phyloP scores from a whole-genome alignment of 164 flowering plant species.

The Dillenia suffruticosa region DNA sequence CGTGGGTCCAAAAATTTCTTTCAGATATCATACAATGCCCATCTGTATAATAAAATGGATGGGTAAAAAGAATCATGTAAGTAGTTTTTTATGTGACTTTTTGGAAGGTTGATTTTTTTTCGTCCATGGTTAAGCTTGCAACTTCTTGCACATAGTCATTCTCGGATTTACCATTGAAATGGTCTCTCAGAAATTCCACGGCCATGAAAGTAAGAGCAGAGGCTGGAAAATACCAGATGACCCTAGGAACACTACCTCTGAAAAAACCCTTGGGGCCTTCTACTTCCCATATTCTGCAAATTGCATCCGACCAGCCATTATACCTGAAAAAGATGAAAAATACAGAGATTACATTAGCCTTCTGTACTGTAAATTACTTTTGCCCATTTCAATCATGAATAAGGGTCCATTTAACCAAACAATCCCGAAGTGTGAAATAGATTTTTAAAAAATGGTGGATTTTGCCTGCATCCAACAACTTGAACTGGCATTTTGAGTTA shows the following conservation, averaged over 20 bases:
- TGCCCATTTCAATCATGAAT: no score
- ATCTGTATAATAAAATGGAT: slow-evolving; percentile 4
- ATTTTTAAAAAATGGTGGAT: no score
- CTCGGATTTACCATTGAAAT: slow-evolving; percentile 37
- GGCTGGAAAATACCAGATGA: slow-evolving; percentile 91
- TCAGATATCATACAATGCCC: slow-evolving; percentile 6
- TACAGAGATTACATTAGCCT: no score
- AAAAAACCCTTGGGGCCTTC: slow-evolving; percentile 81
- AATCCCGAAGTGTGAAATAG: no score
- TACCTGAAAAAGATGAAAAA: slow-evolving; percentile 42
- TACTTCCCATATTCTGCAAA: slow-evolving; percentile 47
- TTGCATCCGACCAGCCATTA: slow-evolving; percentile 75
- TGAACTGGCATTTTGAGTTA: no score
- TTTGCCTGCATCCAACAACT: no score
- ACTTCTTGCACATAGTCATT: slow-evolving; percentile 26
- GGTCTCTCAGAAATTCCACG: slow-evolving; percentile 82
- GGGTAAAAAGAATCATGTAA: background rate
- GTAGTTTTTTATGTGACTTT: slow-evolving; percentile 29
- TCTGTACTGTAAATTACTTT: no score
- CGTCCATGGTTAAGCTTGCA: slow-evolving; percentile 49
- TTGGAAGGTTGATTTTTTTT: slow-evolving; percentile 33
- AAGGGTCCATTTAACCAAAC: no score
- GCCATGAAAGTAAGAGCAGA: slow-evolving; percentile 96
- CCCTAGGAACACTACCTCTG: slow-evolving; percentile 83
- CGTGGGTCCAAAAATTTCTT: no score